Base-by-base conservation (phyloP, 768 basidiomycete genomes). In the Leccinellum luteum region DNA sequence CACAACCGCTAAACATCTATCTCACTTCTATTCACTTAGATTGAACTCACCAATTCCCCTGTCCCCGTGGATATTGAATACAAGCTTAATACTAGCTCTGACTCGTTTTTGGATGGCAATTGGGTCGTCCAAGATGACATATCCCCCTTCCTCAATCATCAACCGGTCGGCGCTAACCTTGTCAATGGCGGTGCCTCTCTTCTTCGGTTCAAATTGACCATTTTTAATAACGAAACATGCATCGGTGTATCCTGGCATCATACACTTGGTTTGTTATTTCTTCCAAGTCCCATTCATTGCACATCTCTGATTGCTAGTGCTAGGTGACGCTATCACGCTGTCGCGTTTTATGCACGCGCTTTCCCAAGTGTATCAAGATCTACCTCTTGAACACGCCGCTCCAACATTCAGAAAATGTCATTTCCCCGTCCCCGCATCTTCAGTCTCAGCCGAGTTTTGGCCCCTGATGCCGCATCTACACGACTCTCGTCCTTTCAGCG, bases 241-340 rank as follows among this genome's bases (percentile, higher is more conserved):
- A 62, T 74, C 32, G 74, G 69, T 19, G 59, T 75, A 17, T 66
- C 70, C 2, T 75, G 73, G 74, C 65, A 75, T 48, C 74, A 75
- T 45, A 62, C 64, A 10, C 69, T 74, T 10, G 74, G 73, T 73
- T 55, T 21, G 56, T 55, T 19, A 17, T 17, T 41, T 54, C 38
- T 21, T 5, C 7, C 45, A 15, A 32, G 38, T 3, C 6, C 6
- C 23, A 32, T 15, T 15, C 23, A 32, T 15, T 15, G 13, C 15
- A 17, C 15, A 0, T 13, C 27, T 34, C 43, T 64, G 19, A 64
- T 38, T 1, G 12, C n/a, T 34, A 38, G 21, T 25, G 12, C 23
- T 41, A 73, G 74, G 74, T 9, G 74, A 75, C 31, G 70, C 65
- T 2, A 52, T 64, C 10, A 49, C 62, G n/a, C 43, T 74, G 2